Evolutionary conservation across 768 basidiomycete species (phyloP), one percentile per base, ranked within the genome.

Genomic region (Podaxis sp.): DNA sequence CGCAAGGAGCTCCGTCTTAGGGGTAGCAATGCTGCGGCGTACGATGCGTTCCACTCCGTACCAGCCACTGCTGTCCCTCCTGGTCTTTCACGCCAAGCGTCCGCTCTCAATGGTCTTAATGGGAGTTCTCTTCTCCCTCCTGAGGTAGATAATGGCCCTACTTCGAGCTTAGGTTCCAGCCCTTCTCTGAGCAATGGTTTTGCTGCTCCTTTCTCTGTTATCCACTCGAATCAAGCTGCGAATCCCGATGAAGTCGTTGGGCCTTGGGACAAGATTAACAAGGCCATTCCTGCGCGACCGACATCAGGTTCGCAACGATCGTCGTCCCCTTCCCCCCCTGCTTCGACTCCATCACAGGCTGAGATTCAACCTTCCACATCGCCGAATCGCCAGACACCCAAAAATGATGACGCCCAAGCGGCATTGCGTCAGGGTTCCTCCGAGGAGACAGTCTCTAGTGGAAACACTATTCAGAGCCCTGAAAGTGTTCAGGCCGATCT

Each of bases 21-120:
- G 26, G 75, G 74, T 52, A 74, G 71, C 48, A 76, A 78, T 66
- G 70, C 82, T 2, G 77, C 79, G 24, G 83, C 89, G 1, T 93
- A 84, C 70, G 92, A 95, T 68, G 88, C 91, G 1, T 95, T 93
- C 77, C 88, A 93, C 71, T 85, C 87, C 0, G 82, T 88, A 1
- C 79, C 76, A 26, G 54, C 59, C 9, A 58, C 63, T 9, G 30
- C 30, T 33, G 65, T 65, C 26, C 62, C 69, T 11, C 57, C 68
- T 26, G 72, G 72, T 38, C 77, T 82, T 66, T 78, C 80, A 17
- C 70, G 79, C 61, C 78, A 79, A 65, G 66, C 72, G 3, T 75
- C 79, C 2, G 71, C 67, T 26, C 54, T 73, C n/a, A 70, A 59
- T 42, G 65, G 66, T 22, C 58, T 66, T 11, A 70, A 71, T 40